phyloP scores from a whole-genome alignment of 169 alveolate species.

The Plasmodium sp. region DNA sequence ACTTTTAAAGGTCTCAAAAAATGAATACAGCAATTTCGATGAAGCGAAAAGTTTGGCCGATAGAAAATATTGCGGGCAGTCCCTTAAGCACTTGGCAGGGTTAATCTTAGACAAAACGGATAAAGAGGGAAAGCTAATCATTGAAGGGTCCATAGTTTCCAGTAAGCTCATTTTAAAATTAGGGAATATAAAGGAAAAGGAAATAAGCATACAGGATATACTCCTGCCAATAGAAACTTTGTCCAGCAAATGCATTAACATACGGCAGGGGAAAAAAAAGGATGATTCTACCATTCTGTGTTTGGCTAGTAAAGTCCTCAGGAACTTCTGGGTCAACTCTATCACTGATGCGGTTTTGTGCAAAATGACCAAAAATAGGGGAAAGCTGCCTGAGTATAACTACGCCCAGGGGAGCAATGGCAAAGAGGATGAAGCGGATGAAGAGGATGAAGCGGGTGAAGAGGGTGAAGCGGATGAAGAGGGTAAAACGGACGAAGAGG shows the following conservation, averaged over 20 bases:
- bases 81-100: slow-evolving; percentile 69
- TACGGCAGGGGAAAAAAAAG: slow-evolving; percentile 52
- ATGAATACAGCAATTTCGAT: slow-evolving; percentile 28
- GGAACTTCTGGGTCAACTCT: slow-evolving; percentile 67
- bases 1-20: slow-evolving; percentile 45
- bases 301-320: slow-evolving; percentile 54
- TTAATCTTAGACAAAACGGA: slow-evolving; percentile 61
- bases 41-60: slow-evolving; percentile 21
- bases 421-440: neutral
- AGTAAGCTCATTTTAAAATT: slow-evolving; percentile 42
- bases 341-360: slow-evolving; percentile 70
- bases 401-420: slow-evolving; percentile 5
- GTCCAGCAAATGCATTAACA: slow-evolving; percentile 82
- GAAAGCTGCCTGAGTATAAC: slow-evolving; percentile 59
- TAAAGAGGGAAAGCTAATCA: slow-evolving; percentile 64
- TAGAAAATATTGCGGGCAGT: slow-evolving; percentile 66
- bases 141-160: slow-evolving; percentile 66
- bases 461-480: neutral
- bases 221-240: slow-evolving; percentile 82
- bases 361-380: slow-evolving; percentile 52
- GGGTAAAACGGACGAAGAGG: neutral
- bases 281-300: slow-evolving; percentile 52
- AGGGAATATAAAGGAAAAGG: slow-evolving; percentile 75
- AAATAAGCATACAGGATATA: slow-evolving; percentile 77
- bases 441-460: neutral